Evolutionary conservation across 345 rosid genomes (phyloP).

Genomic region (Corymbia maculata): DNA sequence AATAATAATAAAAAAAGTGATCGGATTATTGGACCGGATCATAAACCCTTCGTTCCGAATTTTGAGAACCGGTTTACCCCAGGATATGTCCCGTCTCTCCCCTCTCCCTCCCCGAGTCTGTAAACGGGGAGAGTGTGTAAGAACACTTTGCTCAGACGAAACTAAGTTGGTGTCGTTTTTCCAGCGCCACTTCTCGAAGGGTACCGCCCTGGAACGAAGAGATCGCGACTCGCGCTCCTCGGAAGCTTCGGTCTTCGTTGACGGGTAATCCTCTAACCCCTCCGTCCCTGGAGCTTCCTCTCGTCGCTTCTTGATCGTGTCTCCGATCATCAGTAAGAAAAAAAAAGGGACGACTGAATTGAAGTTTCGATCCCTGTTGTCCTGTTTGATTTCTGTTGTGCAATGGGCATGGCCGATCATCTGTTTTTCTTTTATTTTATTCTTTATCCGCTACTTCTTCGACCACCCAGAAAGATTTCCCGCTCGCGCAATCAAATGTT

Average conservation of each 20-base stretch:
- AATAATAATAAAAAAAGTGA: too few species aligned
- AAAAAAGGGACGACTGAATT: background rate
- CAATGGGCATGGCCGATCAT: background rate
- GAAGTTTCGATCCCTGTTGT: background rate
- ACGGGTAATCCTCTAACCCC: background rate
- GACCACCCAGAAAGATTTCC: background rate
- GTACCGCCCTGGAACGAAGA: background rate
- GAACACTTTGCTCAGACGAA: background rate
- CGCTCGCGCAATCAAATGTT: background rate
- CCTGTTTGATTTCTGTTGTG: background rate
- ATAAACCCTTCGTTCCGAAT: too few species aligned
- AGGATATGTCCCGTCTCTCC: too few species aligned
- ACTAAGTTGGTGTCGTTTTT: background rate
- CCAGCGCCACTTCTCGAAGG: background rate
- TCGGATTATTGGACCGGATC: too few species aligned
- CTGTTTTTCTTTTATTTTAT: background rate
- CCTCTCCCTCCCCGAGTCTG: background rate
- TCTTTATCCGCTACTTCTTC: background rate
- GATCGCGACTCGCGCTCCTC: background rate
- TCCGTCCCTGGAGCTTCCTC: background rate
- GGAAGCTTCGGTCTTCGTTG: background rate
- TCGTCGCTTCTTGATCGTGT: background rate
- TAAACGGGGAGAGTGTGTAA: background rate
- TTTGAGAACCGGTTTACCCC: too few species aligned
- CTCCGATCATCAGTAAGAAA: background rate